A percentile compares a stretch with the other conserved stretches of the same genome.
phyloP scores from a whole-genome alignment of 1,284 basidiomycete species.

The Apiotrichum veenhuisii region DNA sequence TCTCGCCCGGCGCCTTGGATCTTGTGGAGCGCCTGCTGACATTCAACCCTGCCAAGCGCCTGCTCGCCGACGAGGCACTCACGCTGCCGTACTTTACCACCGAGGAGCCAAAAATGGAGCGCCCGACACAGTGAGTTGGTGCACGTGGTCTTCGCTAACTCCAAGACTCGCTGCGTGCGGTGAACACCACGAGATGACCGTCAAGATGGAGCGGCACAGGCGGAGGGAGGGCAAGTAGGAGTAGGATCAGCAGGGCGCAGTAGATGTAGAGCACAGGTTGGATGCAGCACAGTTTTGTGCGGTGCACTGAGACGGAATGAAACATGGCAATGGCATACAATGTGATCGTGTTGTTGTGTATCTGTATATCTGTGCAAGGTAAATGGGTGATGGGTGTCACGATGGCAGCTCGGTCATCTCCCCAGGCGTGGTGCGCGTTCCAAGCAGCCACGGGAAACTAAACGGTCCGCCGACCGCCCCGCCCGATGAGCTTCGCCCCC shows the following conservation, averaged over 20 bases:
- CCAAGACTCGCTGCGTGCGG: conserved; percentile 35
- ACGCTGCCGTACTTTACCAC: conserved; percentile 73
- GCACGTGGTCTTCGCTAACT: conserved; percentile 3
- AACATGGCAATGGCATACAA: no score
- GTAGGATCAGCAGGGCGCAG: background rate
- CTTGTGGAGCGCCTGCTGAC: conserved; percentile 74
- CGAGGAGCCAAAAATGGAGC: conserved; percentile 69
- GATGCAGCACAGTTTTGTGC: no score
- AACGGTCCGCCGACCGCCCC: conserved; percentile 5
- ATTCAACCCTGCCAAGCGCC: conserved; percentile 77
- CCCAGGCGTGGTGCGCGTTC: no score
- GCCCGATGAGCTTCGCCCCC: conserved; percentile 38
- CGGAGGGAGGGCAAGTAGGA: conserved; percentile 13
- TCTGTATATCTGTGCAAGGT: background rate
- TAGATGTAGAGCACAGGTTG: no score
- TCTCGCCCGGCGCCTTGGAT: conserved; percentile 76
- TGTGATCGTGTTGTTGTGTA: background rate
- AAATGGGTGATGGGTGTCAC: background rate
- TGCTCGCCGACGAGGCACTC: conserved; percentile 75
- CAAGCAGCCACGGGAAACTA: no score
- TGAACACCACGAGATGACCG: conserved; percentile 50
- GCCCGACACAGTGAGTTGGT: conserved; percentile 69
- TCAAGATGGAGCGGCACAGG: conserved; percentile 28
- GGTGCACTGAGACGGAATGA: no score
- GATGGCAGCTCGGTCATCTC: no score